A percentile compares a stretch with the other conserved stretches of the same genome.
Conservation (phyloP, 495 filamentous ascomycete genomes). For the Aspergillus sparsus region DNA sequence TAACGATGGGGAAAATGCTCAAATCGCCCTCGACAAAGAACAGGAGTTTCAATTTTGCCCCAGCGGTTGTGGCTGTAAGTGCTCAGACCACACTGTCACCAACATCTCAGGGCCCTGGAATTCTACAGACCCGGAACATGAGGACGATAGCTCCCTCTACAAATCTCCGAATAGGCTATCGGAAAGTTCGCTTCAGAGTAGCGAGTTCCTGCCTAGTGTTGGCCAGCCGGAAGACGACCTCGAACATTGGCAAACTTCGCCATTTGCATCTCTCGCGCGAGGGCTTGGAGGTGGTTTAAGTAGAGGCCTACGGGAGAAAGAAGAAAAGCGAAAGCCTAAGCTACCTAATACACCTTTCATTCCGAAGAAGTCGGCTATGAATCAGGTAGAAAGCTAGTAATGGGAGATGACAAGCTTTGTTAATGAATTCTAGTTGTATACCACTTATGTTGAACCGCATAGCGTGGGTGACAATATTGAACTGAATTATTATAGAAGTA, state of each 20-base stretch:
- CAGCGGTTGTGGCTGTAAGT: constrained; percentile 53
- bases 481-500: too few species aligned
- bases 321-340: constrained; percentile 31
- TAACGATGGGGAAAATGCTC: constrained; percentile 4
- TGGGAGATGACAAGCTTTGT: not conserved
- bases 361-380: constrained; percentile 30
- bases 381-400: constrained; percentile 26
- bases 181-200: constrained; percentile 14
- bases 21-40: constrained; percentile 12
- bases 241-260: constrained; percentile 45
- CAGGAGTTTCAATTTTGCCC: constrained; percentile 40
- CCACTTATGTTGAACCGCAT: not conserved
- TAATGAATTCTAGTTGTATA: not conserved
- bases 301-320: constrained; percentile 38
- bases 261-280: constrained; percentile 49
- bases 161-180: constrained; percentile 22
- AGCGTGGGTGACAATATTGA: not conserved
- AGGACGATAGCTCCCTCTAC: constrained; percentile 30
- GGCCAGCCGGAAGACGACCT: constrained; percentile 39
- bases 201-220: constrained; percentile 16
- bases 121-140: constrained; percentile 24
- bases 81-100: constrained; percentile 43
- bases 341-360: constrained; percentile 20
- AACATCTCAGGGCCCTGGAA: constrained; percentile 34
- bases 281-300: constrained; percentile 49